Evolutionary conservation across 495 filamentous ascomycete species (phyloP).

Genomic region (Aspergillus steynii): DNA sequence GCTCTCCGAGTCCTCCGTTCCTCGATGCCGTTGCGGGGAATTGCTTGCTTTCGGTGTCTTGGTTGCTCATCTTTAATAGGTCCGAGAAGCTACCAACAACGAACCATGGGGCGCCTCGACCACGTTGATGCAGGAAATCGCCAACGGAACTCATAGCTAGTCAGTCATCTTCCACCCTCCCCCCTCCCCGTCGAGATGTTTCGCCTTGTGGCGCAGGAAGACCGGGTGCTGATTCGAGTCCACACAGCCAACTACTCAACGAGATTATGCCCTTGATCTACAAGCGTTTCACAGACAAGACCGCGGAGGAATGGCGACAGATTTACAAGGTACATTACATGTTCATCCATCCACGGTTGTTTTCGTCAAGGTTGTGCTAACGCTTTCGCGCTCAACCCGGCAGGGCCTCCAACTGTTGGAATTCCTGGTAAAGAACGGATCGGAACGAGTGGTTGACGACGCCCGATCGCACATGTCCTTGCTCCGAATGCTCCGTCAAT

Average conservation of each 20-base stretch:
- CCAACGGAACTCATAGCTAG: constrained; percentile 98
- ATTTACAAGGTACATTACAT: constrained; percentile 78
- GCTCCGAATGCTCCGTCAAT: constrained; percentile 97
- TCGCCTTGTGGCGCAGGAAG: constrained; percentile 11
- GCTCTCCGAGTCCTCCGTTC: constrained; percentile 1
- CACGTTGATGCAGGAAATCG: constrained; percentile 93
- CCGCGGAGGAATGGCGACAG: constrained; percentile 97
- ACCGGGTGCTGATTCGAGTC: constrained; percentile 19
- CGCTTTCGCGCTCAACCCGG: background rate
- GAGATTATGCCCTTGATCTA: constrained; percentile 99
- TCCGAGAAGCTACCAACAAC: constrained; percentile 96
- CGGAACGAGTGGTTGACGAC: constrained; percentile 96
- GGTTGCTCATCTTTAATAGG: constrained; percentile 48
- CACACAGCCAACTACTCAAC: constrained; percentile 82
- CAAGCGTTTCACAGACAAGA: constrained; percentile 97
- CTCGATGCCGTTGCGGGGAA: background rate
- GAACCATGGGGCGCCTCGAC: constrained; percentile 96
- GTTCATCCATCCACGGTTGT: background rate
- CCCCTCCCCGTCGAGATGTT: constrained; percentile 4
- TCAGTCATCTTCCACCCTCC: constrained; percentile 47
- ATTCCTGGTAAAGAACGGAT: constrained; percentile 97
- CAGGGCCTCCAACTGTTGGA: constrained; percentile 91
- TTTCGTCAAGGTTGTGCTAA: background rate
- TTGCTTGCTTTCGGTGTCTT: constrained; percentile 2
- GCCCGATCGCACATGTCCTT: constrained; percentile 91